Evolutionary conservation across 192 early-diverging fungal genomes (phyloP).

Genomic region (Coemansia sp.): DNA sequence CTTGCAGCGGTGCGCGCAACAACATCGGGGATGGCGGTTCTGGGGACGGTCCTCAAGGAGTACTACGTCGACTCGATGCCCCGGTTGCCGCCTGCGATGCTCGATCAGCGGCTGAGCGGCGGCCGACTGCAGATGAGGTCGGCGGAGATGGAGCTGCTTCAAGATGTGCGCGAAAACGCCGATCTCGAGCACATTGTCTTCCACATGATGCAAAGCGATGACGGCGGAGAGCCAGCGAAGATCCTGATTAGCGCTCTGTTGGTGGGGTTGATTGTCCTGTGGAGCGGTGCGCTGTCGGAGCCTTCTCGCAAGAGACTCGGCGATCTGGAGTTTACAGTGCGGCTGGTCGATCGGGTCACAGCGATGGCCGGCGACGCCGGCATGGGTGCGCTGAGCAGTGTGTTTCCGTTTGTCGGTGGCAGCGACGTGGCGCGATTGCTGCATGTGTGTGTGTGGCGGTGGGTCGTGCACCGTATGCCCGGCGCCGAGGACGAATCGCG

Average conservation of each 20-base stretch:
- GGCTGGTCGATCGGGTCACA: slow-evolving; percentile 18
- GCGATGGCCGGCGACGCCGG: slow-evolving; percentile 18
- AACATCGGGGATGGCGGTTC: slow-evolving; percentile 10
- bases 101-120: slow-evolving; percentile 32
- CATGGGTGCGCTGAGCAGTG: slow-evolving; percentile 7
- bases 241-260: slow-evolving; percentile 36
- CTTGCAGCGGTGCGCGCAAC: slow-evolving; percentile 11
- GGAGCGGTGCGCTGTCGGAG: slow-evolving; percentile 47
- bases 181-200: slow-evolving; percentile 29
- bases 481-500: slow-evolving; percentile 39
- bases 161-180: slow-evolving; percentile 30
- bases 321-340: slow-evolving; percentile 34
- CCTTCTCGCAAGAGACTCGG: slow-evolving; percentile 19
- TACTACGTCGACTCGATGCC: slow-evolving; percentile 42
- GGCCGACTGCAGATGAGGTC: slow-evolving; percentile 27
- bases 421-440: slow-evolving; percentile 36
- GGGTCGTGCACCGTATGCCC: slow-evolving; percentile 40
- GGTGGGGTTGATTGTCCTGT: slow-evolving; percentile 36
- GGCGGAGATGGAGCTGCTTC: slow-evolving; percentile 45
- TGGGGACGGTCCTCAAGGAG: slow-evolving; percentile 38
- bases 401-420: slow-evolving; percentile 30
- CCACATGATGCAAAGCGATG: slow-evolving; percentile 9
- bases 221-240: slow-evolving; percentile 12
- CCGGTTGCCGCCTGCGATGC: slow-evolving; percentile 29
- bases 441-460: slow-evolving; percentile 49